Percentiles rank a stretch among this genome's conserved stretches.
Evolutionary conservation across 176 grass and related monocot species (phyloP).

Genomic region (Elaeis guineensis): DNA sequence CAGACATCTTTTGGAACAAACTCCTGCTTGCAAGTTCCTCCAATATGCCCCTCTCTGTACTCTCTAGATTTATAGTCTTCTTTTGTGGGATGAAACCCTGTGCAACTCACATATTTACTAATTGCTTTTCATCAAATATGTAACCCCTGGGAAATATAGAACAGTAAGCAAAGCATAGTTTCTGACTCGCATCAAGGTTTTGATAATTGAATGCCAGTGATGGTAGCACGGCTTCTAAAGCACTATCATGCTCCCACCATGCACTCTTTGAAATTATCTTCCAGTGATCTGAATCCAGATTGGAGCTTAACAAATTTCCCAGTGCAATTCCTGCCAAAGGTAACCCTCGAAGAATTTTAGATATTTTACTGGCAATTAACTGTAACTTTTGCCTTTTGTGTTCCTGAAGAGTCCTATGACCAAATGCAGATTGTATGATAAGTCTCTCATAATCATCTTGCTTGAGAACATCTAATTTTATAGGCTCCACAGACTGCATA

Average conservation of each 20-base stretch:
- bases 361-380: slow-evolving; percentile 8
- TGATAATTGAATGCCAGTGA: slow-evolving; percentile 19
- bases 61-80: neutral
- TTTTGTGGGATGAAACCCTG: slow-evolving; percentile 10
- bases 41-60: neutral
- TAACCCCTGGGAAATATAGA: slow-evolving; percentile 35
- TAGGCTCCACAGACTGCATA: slow-evolving; percentile 8
- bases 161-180: slow-evolving; percentile 29
- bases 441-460: slow-evolving; percentile 12
- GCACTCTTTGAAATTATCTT: slow-evolving; percentile 15
- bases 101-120: slow-evolving; percentile 47
- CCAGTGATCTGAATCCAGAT: slow-evolving; percentile 14
- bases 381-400: slow-evolving; percentile 17
- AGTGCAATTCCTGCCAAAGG: slow-evolving; percentile 13
- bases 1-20: slow-evolving; percentile 1
- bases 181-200: slow-evolving; percentile 24
- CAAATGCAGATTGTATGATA: neutral
- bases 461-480: slow-evolving; percentile 20
- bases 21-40: neutral
- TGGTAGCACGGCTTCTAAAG: slow-evolving; percentile 11
- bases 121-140: slow-evolving; percentile 25
- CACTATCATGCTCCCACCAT: slow-evolving; percentile 28
- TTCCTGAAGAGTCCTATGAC: neutral
- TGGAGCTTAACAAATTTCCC: slow-evolving; percentile 18
- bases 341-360: slow-evolving; percentile 17